Percentiles rank a stretch among this genome's conserved stretches.
phyloP scores from a whole-genome alignment of 805 yeast species.

The Cyberlindnera saturnus region DNA sequence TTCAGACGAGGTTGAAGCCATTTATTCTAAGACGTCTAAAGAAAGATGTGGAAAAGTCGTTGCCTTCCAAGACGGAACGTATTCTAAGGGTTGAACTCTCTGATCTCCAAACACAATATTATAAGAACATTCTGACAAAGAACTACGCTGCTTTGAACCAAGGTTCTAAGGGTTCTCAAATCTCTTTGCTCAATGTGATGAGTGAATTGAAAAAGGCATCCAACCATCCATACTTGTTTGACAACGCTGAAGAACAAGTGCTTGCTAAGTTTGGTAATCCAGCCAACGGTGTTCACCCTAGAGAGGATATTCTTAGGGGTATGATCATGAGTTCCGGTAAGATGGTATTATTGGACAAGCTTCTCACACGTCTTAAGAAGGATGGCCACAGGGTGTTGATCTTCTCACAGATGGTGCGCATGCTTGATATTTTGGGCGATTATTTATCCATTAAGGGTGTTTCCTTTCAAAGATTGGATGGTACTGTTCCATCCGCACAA shows the following conservation, averaged over 20 bases:
- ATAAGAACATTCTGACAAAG: slow-evolving; percentile 86
- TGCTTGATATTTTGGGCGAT: slow-evolving; percentile 92
- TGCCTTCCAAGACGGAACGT: slow-evolving; percentile 94
- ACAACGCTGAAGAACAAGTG: slow-evolving; percentile 83
- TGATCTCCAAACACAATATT: slow-evolving; percentile 91
- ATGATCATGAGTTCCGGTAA: slow-evolving; percentile 97
- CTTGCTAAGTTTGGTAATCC: slow-evolving; percentile 54
- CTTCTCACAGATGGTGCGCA: slow-evolving; percentile 95
- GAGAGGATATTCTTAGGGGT: slow-evolving; percentile 83
- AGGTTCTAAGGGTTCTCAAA: slow-evolving; percentile 70
- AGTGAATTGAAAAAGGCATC: slow-evolving; percentile 95
- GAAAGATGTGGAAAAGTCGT: slow-evolving; percentile 94
- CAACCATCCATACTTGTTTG: slow-evolving; percentile 94
- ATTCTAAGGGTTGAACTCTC: slow-evolving; percentile 92
- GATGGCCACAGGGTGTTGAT: slow-evolving; percentile 96
- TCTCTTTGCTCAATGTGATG: slow-evolving; percentile 87
- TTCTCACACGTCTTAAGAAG: slow-evolving; percentile 72
- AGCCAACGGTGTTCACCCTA: slow-evolving; percentile 38
- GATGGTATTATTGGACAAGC: slow-evolving; percentile 91
- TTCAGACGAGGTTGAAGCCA: slow-evolving; percentile 83
- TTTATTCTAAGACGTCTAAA: slow-evolving; percentile 89
- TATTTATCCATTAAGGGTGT: slow-evolving; percentile 82
- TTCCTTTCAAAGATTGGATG: slow-evolving; percentile 89
- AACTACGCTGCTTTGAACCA: slow-evolving; percentile 89
- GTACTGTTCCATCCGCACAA: slow-evolving; percentile 91